phyloP scores from a whole-genome alignment of 441 rosid genomes.

The Sinapis alba region DNA sequence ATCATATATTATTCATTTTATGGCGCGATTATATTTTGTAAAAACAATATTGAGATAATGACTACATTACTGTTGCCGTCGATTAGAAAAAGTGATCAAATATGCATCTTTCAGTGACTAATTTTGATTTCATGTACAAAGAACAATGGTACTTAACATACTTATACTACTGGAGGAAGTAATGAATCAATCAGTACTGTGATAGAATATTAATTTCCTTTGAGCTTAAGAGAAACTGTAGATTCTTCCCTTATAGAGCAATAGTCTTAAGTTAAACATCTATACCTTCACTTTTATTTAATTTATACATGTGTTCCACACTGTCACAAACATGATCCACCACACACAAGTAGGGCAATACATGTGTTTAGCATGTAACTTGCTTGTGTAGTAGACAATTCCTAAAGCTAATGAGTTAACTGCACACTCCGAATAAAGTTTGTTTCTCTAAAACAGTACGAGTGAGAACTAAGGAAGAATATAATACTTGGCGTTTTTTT shows the following conservation, averaged over 20 bases:
- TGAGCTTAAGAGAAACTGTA: conserved; percentile 21
- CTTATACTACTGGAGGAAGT: conserved; percentile 8
- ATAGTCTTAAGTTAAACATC: conserved; percentile 15
- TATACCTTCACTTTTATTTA: not conserved
- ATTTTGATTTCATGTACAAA: not conserved
- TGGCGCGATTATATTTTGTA: not conserved
- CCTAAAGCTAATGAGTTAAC: not conserved
- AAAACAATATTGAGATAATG: not conserved
- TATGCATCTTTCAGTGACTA: not conserved
- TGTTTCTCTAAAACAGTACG: not conserved
- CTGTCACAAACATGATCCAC: conserved; percentile 7
- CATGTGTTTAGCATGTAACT: conserved; percentile 6
- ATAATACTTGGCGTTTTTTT: conserved; percentile 24
- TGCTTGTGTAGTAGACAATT: conserved; percentile 25
- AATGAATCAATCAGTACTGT: not conserved
- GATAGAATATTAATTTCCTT: conserved; percentile 29
- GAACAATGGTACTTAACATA: not conserved
- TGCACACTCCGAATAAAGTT: not conserved
- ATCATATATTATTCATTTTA: not conserved
- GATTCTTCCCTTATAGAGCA: conserved; percentile 20
- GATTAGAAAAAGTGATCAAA: not conserved
- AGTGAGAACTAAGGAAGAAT: conserved; percentile 10
- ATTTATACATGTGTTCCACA: conserved; percentile 12
- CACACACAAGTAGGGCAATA: conserved; percentile 6
- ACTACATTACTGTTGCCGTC: not conserved